These are phyloP conservation scores for Botrytis porri DNA, from an alignment of 2,329 filamentous ascomycete species.

Conservation along the genomic window DNA sequence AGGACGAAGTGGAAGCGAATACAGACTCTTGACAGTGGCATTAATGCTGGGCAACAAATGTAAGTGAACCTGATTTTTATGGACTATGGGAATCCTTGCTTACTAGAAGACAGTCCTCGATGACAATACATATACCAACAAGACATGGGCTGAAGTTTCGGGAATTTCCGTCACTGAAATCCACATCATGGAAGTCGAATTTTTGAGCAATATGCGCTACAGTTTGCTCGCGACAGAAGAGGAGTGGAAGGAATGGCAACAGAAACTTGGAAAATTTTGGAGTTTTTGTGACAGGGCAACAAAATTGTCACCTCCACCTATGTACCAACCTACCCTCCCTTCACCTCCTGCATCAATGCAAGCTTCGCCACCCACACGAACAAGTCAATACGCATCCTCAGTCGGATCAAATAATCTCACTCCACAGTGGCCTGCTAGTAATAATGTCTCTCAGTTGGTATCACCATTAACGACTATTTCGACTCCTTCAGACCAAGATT, in stretches of 20 bases:
- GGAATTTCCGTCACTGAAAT: conserved; percentile 92
- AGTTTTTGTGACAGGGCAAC: conserved; percentile 52
- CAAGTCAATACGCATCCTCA: conserved; percentile 40
- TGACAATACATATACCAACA: conserved; percentile 99
- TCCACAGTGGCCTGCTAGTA: conserved; percentile 39
- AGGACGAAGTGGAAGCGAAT: conserved; percentile 91
- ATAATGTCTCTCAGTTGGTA: conserved; percentile 39
- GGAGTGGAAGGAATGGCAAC: conserved; percentile 86
- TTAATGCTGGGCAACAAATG: conserved; percentile 98
- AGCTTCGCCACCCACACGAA: conserved; percentile 46
- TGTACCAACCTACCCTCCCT: conserved; percentile 45
- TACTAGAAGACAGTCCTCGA: conserved; percentile 65
- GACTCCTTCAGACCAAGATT: conserved; percentile 40
- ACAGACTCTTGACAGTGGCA: conserved; percentile 85
- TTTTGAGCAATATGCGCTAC: conserved; percentile 97
- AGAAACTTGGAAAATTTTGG: conserved; percentile 76
- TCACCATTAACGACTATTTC: conserved; percentile 36
- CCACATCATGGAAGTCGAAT: conserved; percentile 99
- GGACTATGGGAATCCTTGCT: conserved; percentile 20
- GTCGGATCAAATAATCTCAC: conserved; percentile 32
- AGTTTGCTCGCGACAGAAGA: conserved; percentile 81
- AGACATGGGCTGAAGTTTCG: conserved; percentile 98
- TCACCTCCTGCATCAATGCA: conserved; percentile 51
- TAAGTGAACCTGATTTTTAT: conserved; percentile 42
- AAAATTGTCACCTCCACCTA: conserved; percentile 35